phyloP scores from a whole-genome alignment of 176 grass and related monocot species.

The Hyparrhenia diplandra region DNA sequence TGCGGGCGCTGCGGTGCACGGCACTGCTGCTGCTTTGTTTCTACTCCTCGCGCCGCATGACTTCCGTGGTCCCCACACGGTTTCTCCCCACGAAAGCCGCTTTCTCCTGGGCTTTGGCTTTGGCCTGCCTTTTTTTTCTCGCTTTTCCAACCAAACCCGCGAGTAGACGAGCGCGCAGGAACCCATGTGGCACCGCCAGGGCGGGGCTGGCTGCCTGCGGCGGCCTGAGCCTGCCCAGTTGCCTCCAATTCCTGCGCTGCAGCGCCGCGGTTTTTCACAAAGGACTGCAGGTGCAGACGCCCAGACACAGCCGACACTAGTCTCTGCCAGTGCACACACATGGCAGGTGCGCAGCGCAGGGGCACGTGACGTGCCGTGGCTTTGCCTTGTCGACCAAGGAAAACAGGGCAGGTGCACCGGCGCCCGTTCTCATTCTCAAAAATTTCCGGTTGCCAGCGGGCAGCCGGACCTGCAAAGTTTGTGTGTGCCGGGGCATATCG shows the following conservation, averaged over 20 bases:
- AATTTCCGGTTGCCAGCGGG: background rate
- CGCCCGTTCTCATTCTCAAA: background rate
- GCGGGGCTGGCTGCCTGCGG: too few relatives aligned
- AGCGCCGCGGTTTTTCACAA: background rate
- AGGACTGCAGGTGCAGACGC: background rate
- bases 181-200: too few relatives aligned
- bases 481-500: background rate
- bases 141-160: background rate
- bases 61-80: conserved; percentile 20
- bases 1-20: background rate
- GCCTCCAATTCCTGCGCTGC: background rate
- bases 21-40: background rate
- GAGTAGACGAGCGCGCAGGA: too few relatives aligned
- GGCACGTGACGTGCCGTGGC: background rate
- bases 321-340: background rate
- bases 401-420: background rate
- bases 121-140: too few relatives aligned
- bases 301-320: background rate
- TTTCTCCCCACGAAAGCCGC: conserved; percentile 2
- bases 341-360: background rate
- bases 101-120: background rate
- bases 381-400: background rate
- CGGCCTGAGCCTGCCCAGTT: background rate
- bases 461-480: background rate
- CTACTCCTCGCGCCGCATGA: background rate